These are phyloP conservation scores for Hanseniaspora uvarum DNA, from an alignment of 1,139 yeast genomes.

Conservation along the genomic window DNA sequence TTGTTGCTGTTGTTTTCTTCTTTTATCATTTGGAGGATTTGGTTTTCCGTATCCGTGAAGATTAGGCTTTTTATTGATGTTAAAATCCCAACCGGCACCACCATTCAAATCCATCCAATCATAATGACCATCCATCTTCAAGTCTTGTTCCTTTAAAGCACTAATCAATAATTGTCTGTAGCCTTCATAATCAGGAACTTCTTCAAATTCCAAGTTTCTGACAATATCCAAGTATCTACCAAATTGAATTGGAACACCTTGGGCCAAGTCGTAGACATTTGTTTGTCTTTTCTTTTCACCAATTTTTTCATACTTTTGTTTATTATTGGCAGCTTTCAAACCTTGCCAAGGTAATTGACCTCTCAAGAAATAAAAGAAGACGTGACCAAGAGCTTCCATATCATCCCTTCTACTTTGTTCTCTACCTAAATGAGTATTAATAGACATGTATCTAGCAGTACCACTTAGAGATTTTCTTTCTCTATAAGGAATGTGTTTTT, in stretches of 20 bases:
- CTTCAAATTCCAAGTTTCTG: constrained; percentile 62
- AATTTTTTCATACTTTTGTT: constrained; percentile 70
- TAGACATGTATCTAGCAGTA: constrained; percentile 92
- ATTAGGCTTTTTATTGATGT: constrained; percentile 68
- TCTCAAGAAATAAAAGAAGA: constrained; percentile 83
- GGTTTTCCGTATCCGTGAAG: constrained; percentile 75
- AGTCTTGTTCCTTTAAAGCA: constrained; percentile 49
- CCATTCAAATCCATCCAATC: constrained; percentile 80
- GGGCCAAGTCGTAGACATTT: constrained; percentile 55
- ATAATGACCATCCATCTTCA: constrained; percentile 54
- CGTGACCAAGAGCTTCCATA: constrained; percentile 90
- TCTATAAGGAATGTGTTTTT: constrained; percentile 88
- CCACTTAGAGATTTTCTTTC: constrained; percentile 95
- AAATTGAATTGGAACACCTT: constrained; percentile 64
- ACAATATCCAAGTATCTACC: constrained; percentile 67
- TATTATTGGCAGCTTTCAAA: constrained; percentile 74
- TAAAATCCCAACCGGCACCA: constrained; percentile 75
- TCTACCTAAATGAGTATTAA: constrained; percentile 91
- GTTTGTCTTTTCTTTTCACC: constrained; percentile 71
- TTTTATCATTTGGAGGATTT: constrained; percentile 42
- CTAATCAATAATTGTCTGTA: constrained; percentile 55
- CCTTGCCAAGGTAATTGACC: constrained; percentile 99
- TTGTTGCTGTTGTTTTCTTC: constrained; percentile 29
- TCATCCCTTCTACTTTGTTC: constrained; percentile 97
- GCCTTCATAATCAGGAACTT: constrained; percentile 66